These are phyloP conservation scores for Silene noctiflora DNA, from an alignment of 179 eudicot species.

Conservation along the genomic window DNA sequence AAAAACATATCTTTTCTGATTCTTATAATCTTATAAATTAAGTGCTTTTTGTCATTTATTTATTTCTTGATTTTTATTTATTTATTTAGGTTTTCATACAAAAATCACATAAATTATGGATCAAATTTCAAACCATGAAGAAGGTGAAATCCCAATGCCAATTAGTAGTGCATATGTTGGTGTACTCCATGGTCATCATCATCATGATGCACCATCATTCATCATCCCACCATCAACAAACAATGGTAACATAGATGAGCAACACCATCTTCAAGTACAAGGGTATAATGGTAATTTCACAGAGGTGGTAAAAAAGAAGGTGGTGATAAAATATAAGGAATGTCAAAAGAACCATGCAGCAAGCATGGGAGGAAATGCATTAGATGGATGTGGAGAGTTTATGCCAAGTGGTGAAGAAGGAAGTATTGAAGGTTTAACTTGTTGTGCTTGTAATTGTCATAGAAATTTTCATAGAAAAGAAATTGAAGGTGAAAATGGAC, in stretches of 20 bases:
- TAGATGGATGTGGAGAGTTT: conserved; percentile 73
- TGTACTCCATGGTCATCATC: conserved; percentile 3
- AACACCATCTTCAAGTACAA: neutral
- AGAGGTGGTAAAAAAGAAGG: neutral
- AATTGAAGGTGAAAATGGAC: conserved; percentile 37
- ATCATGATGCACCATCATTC: neutral
- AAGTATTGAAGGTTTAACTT: conserved; percentile 45
- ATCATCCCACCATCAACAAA: neutral
- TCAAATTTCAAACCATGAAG: conserved; percentile 12
- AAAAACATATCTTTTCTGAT: conserved; percentile 14
- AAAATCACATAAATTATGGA: neutral
- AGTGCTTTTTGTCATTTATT: neutral
- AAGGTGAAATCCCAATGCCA: conserved; percentile 17
- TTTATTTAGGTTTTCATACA: neutral
- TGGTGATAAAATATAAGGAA: conserved; percentile 28
- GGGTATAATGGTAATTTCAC: conserved; percentile 9
- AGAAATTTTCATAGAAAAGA: conserved; percentile 68
- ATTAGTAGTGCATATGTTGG: conserved; percentile 15
- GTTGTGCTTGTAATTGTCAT: conserved; percentile 71
- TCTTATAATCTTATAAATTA: neutral
- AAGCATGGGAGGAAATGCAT: conserved; percentile 53
- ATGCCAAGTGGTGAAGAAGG: conserved; percentile 62
- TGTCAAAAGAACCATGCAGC: conserved; percentile 80
- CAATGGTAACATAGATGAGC: neutral
- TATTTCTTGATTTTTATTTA: neutral